These are phyloP conservation scores for Termitomyces eurrhizus DNA, from an alignment of 768 basidiomycete genomes.

Conservation along the genomic window DNA sequence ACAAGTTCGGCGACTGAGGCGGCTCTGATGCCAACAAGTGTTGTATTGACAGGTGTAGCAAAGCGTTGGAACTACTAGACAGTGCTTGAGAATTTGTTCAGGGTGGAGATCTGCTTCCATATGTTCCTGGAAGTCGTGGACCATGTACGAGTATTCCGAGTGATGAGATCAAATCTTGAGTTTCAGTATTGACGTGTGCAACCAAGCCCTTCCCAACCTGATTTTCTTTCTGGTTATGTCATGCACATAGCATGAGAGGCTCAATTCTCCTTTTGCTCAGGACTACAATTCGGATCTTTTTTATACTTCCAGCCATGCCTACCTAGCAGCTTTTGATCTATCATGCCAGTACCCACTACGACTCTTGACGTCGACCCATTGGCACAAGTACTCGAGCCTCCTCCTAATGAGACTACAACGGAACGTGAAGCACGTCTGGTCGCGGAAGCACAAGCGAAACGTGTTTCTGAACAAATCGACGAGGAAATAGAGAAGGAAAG, in stretches of 20 bases:
- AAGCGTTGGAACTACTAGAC: background rate
- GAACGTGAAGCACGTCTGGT: slow-evolving; percentile 43
- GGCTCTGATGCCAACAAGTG: background rate
- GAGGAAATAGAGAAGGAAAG: slow-evolving; percentile 52
- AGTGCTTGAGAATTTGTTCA: background rate
- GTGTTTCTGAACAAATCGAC: slow-evolving; percentile 60
- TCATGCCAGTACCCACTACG: slow-evolving; percentile 4
- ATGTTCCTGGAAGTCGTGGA: background rate
- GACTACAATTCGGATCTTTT: background rate
- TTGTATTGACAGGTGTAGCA: background rate
- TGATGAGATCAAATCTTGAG: slow-evolving; percentile 2
- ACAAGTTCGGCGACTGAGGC: background rate
- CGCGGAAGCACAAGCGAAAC: slow-evolving; percentile 48
- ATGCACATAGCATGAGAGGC: slow-evolving; percentile 11
- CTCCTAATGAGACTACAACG: slow-evolving; percentile 43
- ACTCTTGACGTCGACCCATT: slow-evolving; percentile 45
- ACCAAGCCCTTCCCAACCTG: slow-evolving; percentile 1
- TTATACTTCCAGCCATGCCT: slow-evolving; percentile 5
- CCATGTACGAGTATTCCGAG: background rate
- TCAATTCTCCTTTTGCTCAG: slow-evolving; percentile 3
- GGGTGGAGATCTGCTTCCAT: background rate
- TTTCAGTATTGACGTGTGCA: slow-evolving; percentile 5
- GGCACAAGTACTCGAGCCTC: slow-evolving; percentile 43
- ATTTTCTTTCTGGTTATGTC: slow-evolving; percentile 9
- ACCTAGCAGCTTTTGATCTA: background rate